A percentile compares a stretch with the other conserved stretches of the same genome.
Conservation (phyloP, 768 basidiomycete species). For the Daedalea quercina region DNA sequence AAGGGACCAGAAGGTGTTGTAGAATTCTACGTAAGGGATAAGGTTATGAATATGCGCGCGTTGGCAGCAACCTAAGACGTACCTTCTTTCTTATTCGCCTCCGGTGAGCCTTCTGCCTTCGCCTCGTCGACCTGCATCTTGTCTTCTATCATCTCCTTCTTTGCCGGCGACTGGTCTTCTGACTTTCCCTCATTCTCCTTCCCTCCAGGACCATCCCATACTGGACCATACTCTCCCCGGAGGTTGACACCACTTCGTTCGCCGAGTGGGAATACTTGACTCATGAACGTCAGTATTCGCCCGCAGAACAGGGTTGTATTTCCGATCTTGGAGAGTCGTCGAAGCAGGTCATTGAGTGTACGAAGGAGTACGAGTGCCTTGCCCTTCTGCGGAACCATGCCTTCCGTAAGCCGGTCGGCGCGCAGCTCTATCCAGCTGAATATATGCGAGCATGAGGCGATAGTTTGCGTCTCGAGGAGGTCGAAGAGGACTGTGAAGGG, state of each 20-base stretch:
- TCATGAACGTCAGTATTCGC: slow-evolving; percentile 81
- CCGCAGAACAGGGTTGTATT: slow-evolving; percentile 84
- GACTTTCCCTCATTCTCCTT: slow-evolving; percentile 24
- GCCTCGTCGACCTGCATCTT: slow-evolving; percentile 61
- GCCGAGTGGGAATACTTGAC: slow-evolving; percentile 78
- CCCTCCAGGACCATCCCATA: slow-evolving; percentile 60
- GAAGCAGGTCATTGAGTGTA: slow-evolving; percentile 80
- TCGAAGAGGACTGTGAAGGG: slow-evolving; percentile 74
- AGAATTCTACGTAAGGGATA: slow-evolving; percentile 62
- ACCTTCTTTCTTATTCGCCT: slow-evolving; percentile 52
- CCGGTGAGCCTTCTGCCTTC: slow-evolving; percentile 13
- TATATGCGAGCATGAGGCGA: slow-evolving; percentile 77
- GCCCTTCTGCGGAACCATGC: slow-evolving; percentile 80
- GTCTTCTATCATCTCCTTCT: slow-evolving; percentile 29
- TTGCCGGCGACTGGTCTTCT: slow-evolving; percentile 22
- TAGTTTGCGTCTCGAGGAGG: slow-evolving; percentile 80
- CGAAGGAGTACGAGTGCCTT: slow-evolving; percentile 82
- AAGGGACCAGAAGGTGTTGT: slow-evolving; percentile 85
- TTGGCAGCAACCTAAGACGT: background rate
- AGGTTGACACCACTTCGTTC: slow-evolving; percentile 91
- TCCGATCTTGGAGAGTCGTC: slow-evolving; percentile 82
- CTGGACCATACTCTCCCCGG: slow-evolving; percentile 78
- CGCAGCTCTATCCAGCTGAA: slow-evolving; percentile 85
- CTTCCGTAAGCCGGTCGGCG: slow-evolving; percentile 61
- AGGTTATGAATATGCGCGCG: background rate